phyloP scores from a whole-genome alignment of 371 early-diverging fungal genomes.

The Smittium mucronatum region DNA sequence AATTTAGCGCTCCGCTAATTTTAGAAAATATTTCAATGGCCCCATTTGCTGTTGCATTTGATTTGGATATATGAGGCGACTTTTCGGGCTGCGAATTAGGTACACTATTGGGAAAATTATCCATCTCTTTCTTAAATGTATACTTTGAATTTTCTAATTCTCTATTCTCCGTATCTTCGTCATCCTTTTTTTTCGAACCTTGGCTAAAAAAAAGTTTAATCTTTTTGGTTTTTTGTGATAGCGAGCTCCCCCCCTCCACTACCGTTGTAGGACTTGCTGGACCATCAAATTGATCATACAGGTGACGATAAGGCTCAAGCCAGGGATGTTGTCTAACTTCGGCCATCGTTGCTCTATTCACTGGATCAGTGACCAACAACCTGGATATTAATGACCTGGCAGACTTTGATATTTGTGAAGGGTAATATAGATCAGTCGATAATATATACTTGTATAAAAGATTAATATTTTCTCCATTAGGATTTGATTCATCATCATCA shows the following conservation, averaged over 20 bases:
- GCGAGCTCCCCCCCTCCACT: not conserved
- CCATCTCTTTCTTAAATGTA: not conserved
- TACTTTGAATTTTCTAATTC: not conserved
- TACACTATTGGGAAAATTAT: not conserved
- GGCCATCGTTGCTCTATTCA: constrained; percentile 68
- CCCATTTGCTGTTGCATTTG: not conserved
- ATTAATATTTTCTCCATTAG: constrained; percentile 92
- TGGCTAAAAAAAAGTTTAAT: not conserved
- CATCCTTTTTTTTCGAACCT: not conserved
- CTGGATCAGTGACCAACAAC: constrained; percentile 87
- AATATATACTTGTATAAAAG: constrained; percentile 89
- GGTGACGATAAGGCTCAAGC: constrained; percentile 35
- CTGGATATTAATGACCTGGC: constrained; percentile 71
- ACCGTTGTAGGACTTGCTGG: not conserved
- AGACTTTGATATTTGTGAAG: constrained; percentile 67
- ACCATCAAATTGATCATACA: constrained; percentile 28
- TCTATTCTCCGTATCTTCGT: not conserved
- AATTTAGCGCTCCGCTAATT: not conserved
- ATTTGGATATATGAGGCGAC: not conserved
- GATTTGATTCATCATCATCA: constrained; percentile 96
- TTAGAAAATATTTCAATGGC: not conserved
- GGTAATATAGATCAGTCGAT: constrained; percentile 76
- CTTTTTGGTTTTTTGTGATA: not conserved
- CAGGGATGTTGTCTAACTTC: constrained; percentile 76
- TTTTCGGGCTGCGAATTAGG: not conserved